Evolutionary conservation across 192 early-diverging fungal species (phyloP).

Genomic region (Backusella mclennaniae): DNA sequence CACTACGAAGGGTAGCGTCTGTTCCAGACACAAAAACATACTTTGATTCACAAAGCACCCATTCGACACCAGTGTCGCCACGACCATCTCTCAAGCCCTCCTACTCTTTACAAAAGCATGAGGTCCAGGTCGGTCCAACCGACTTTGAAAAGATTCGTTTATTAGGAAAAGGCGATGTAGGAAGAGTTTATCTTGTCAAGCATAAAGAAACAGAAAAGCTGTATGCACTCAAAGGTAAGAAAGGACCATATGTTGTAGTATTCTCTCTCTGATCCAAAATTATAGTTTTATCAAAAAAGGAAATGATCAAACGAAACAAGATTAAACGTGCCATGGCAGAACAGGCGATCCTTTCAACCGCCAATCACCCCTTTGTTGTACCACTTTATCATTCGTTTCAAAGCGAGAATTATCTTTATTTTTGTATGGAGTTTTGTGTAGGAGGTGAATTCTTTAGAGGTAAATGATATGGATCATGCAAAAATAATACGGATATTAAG

Average conservation of each 20-base stretch:
- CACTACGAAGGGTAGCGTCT: conserved; percentile 6
- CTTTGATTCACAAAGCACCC: background rate
- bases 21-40: conserved; percentile 8
- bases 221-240: conserved; percentile 34
- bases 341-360: conserved; percentile 87
- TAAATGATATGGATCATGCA: background rate
- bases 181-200: conserved; percentile 31
- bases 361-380: conserved; percentile 91
- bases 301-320: conserved; percentile 98
- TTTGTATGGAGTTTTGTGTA: conserved; percentile 87
- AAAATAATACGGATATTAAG: background rate
- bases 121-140: conserved; percentile 9
- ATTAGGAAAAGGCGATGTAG: conserved; percentile 31
- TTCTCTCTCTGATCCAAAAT: too few species aligned
- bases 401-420: conserved; percentile 82
- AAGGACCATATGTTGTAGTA: too few species aligned
- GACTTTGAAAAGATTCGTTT: conserved; percentile 29
- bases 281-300: conserved; percentile 79
- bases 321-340: conserved; percentile 96
- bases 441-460: conserved; percentile 90
- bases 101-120: conserved; percentile 16
- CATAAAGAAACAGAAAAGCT: conserved; percentile 24
- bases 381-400: conserved; percentile 90
- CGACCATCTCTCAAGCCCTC: conserved; percentile 6
- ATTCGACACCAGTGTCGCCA: background rate